phyloP scores from a whole-genome alignment of 805 yeast species.

The Wickerhamomyces xylosicus region DNA sequence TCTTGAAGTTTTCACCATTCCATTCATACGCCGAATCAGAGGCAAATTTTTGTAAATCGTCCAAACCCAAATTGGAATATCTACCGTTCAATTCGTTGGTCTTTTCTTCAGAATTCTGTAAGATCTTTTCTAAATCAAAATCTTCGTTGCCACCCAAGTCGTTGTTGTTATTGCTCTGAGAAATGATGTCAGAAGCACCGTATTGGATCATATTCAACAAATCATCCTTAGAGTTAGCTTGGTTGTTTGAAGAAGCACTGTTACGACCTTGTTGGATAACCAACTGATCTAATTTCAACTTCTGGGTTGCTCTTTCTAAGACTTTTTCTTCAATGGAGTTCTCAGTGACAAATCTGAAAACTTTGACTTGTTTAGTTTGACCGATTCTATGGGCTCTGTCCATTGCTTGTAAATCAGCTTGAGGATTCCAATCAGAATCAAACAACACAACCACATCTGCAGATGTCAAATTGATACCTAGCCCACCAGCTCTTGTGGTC shows the following conservation, averaged over 20 bases:
- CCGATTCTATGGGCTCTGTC: constrained; percentile 87
- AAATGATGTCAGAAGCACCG: constrained; percentile 57
- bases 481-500: constrained; percentile 86
- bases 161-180: not conserved
- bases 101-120: constrained; percentile 50
- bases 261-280: constrained; percentile 71
- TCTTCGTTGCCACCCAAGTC: constrained; percentile 26
- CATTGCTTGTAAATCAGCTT: constrained; percentile 84
- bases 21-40: constrained; percentile 75
- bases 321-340: constrained; percentile 80
- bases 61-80: constrained; percentile 59
- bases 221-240: constrained; percentile 49
- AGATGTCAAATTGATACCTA: constrained; percentile 75
- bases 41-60: constrained; percentile 68
- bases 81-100: constrained; percentile 52
- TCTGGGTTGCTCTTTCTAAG: constrained; percentile 73
- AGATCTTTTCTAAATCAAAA: constrained; percentile 49
- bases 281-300: constrained; percentile 66
- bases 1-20: constrained; percentile 78
- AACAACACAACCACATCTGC: constrained; percentile 69
- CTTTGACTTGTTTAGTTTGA: constrained; percentile 75
- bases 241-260: constrained; percentile 13
- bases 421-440: constrained; percentile 87
- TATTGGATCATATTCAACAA: constrained; percentile 73
- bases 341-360: constrained; percentile 68